Evolutionary conservation across 2,329 filamentous ascomycete species (phyloP).

Genomic region (Cladophialophora chaetospira): DNA sequence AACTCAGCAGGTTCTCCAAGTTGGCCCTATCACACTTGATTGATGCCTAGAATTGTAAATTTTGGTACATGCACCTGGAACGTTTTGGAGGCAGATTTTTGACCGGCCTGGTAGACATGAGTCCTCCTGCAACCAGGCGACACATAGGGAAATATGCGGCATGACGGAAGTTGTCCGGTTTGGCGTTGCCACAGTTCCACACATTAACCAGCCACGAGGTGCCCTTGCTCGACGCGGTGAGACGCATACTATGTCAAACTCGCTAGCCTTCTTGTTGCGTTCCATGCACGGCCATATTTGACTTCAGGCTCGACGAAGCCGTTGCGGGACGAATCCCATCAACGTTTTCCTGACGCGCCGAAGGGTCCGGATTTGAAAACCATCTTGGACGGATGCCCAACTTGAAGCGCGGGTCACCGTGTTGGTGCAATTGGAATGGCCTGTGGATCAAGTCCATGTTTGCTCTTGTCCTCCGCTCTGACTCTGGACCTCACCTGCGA

Average conservation of each 20-base stretch:
- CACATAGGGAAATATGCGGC: conserved; percentile 26
- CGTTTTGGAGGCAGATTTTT: conserved; percentile 5
- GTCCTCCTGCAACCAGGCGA: conserved; percentile 25
- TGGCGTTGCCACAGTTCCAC: conserved; percentile 23
- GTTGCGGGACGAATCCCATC: conserved; percentile 22
- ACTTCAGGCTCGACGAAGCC: conserved; percentile 28
- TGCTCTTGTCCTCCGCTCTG: conserved; percentile 19
- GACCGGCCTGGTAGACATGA: background rate
- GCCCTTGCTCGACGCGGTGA: conserved; percentile 24
- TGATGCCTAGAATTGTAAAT: conserved; percentile 12
- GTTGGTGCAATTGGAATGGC: conserved; percentile 1
- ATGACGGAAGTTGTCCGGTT: conserved; percentile 27
- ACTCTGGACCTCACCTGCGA: conserved; percentile 13
- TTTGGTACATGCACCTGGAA: conserved; percentile 17
- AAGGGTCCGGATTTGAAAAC: conserved; percentile 28
- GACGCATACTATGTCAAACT: conserved; percentile 29
- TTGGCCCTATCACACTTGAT: conserved; percentile 3
- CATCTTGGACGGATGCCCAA: conserved; percentile 27
- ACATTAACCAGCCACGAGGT: conserved; percentile 27
- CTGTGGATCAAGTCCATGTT: conserved; percentile 26
- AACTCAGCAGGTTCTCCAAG: conserved; percentile 11
- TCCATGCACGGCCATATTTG: conserved; percentile 26
- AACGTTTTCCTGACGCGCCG: conserved; percentile 18
- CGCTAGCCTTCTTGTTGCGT: conserved; percentile 26
- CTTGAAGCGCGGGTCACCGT: conserved; percentile 7